These are phyloP conservation scores for Myriosclerotinia scirpicola DNA, from an alignment of 2,329 filamentous ascomycete species.

Conservation along the genomic window DNA sequence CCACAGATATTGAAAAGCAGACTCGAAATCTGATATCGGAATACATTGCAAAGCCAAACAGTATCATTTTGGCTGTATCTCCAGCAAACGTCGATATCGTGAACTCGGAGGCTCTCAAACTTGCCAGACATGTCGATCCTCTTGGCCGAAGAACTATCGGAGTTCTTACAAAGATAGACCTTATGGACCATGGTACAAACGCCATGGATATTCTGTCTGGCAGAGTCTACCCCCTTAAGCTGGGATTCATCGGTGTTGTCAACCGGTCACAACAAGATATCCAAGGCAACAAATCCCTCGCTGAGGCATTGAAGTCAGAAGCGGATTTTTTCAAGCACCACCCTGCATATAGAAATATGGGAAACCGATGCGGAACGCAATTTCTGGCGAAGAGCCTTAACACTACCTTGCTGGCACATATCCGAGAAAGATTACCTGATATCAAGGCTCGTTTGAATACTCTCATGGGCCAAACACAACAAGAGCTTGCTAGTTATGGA, in stretches of 20 bases:
- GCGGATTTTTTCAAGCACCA: conserved; percentile 96
- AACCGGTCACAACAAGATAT: conserved; percentile 99
- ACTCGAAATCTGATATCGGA: conserved; percentile 94
- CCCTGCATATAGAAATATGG: conserved; percentile 95
- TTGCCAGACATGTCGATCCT: conserved; percentile 94
- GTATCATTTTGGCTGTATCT: conserved; percentile 93
- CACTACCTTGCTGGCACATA: conserved; percentile 92
- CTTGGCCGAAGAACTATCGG: conserved; percentile 94
- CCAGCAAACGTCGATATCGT: conserved; percentile 98
- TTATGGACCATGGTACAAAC: conserved; percentile 99
- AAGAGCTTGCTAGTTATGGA: conserved; percentile 95
- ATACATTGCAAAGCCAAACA: conserved; percentile 98
- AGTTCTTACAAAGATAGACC: conserved; percentile 92
- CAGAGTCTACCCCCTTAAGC: conserved; percentile 91
- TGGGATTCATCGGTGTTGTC: conserved; percentile 97
- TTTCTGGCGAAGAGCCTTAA: conserved; percentile 94
- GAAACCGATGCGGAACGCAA: conserved; percentile 87
- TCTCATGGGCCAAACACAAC: conserved; percentile 98
- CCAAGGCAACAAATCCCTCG: conserved; percentile 89
- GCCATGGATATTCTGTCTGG: conserved; percentile 97
- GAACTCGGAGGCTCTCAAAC: conserved; percentile 95
- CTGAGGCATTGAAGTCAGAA: conserved; percentile 86
- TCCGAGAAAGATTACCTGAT: conserved; percentile 90
- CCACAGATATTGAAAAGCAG: conserved; percentile 97
- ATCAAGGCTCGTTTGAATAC: conserved; percentile 98